Evolutionary conservation across 129 eudicot genomes (phyloP).

Genomic region (Smallanthus sonchifolius): DNA sequence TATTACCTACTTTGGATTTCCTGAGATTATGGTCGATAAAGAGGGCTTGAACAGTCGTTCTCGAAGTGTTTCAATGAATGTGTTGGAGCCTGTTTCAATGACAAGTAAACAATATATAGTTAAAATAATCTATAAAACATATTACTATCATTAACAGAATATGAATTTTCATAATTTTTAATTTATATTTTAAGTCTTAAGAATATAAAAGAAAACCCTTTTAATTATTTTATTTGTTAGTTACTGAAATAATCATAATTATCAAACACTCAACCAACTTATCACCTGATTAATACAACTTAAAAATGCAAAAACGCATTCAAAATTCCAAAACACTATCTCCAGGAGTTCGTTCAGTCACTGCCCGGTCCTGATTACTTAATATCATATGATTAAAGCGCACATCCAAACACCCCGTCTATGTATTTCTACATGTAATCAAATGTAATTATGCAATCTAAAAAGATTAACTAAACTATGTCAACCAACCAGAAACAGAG

Average conservation of each 20-base stretch:
- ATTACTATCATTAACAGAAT: not conserved
- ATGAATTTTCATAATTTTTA: not conserved
- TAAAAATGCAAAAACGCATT: not conserved
- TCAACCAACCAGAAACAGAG: conserved; percentile 64
- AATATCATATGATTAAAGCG: not conserved
- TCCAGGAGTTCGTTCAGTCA: not conserved
- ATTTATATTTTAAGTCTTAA: not conserved
- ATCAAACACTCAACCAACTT: not conserved
- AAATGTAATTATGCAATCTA: not conserved
- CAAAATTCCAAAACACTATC: not conserved
- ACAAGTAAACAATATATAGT: not conserved
- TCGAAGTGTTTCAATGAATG: conserved; percentile 83
- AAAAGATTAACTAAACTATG: not conserved
- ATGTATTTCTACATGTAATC: not conserved
- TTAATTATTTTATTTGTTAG: not conserved
- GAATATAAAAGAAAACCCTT: not conserved
- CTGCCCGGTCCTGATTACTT: not conserved
- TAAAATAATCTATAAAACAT: not conserved
- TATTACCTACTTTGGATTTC: conserved; percentile 97
- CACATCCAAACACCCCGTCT: not conserved
- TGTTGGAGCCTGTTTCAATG: conserved; percentile 55
- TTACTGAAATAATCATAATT: not conserved
- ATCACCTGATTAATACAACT: not conserved
- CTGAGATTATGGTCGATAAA: conserved; percentile 76
- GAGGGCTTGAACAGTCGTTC: conserved; percentile 87